Evolutionary conservation across 2,329 filamentous ascomycete species (phyloP).

Genomic region (Davidsoniella virescens): DNA sequence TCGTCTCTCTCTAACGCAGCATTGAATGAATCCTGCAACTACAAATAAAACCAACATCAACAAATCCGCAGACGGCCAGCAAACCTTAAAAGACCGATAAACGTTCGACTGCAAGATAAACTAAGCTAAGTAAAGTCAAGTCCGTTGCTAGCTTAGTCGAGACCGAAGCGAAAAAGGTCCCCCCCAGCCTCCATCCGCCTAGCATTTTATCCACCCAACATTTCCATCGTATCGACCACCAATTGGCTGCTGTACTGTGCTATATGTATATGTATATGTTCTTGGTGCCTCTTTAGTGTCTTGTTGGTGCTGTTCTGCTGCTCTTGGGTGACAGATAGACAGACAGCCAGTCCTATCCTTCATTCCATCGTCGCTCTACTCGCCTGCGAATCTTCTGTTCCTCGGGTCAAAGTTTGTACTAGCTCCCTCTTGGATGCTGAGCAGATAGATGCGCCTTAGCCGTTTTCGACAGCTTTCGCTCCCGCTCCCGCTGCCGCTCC

Average conservation of each 20-base stretch:
- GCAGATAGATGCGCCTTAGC: neutral
- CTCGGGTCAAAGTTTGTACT: neutral
- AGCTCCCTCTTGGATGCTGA: neutral
- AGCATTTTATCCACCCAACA: neutral
- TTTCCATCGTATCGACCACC: neutral
- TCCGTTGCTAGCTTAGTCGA: neutral
- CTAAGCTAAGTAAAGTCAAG: neutral
- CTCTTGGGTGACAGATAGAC: no score
- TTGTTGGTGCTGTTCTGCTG: no score
- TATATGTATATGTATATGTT: neutral
- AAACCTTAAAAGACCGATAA: neutral
- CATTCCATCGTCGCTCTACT: no score
- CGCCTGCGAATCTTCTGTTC: neutral
- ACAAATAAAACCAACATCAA: no score
- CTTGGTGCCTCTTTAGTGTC: neutral
- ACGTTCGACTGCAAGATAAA: no score
- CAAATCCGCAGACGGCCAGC: neutral
- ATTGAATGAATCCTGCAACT: no score
- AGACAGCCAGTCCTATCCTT: no score
- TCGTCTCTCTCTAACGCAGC: neutral
- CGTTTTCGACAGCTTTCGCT: neutral
- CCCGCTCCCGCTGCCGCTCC: neutral
- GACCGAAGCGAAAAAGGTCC: neutral
- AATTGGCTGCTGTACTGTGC: neutral
- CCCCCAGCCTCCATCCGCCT: neutral